Evolutionary conservation across 768 basidiomycete species (phyloP), one percentile per base, ranked within the genome.

Genomic region (Hysterangium stoloniferum): DNA sequence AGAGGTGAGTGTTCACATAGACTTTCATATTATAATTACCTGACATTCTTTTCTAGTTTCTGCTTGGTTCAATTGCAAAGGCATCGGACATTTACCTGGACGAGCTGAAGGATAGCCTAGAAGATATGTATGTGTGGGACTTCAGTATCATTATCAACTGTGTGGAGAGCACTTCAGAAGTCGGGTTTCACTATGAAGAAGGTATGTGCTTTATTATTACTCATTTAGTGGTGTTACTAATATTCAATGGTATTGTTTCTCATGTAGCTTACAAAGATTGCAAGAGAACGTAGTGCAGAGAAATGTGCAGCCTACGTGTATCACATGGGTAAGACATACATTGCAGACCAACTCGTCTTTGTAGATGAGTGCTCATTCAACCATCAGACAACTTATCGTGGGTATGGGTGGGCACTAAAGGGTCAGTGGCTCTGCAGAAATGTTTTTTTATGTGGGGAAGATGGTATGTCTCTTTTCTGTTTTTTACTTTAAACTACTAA

Each of bases 181-280:
- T 56, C 49, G 44, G 60, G 60, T 6, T 61, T 48, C 28, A 45
- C 59, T n/a, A 56, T 59, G 50, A 61, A 61, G 52, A 57, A 60
- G 36, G 59, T 56, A 29, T 28, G 35, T 52, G n/a, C 24, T 4
- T n/a, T n/a, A n/a, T n/a, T n/a, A n/a, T n/a, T n/a, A n/a, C n/a
- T n/a, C 25, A 8, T 8, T 43, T 41, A 19, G 25, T 15, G 17
- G 13, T 33, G 20, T n/a, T 5, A 17, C 32, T 17, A 6, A 13
- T 17, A 42, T n/a, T 32, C 48, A 4, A 28, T 34, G 27, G 24
- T 29, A 7, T 9, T 29, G n/a, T 24, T 17, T 13, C 25, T n/a
- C n/a, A 20, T 13, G 19, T 38, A 58, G 58, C 11, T 59, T 12
- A 58, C 31, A 22, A 45, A 40, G 24, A 35, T 22, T 17, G 57